phyloP scores from a whole-genome alignment of 441 rosid genomes.

The Eugenia klotzschiana region DNA sequence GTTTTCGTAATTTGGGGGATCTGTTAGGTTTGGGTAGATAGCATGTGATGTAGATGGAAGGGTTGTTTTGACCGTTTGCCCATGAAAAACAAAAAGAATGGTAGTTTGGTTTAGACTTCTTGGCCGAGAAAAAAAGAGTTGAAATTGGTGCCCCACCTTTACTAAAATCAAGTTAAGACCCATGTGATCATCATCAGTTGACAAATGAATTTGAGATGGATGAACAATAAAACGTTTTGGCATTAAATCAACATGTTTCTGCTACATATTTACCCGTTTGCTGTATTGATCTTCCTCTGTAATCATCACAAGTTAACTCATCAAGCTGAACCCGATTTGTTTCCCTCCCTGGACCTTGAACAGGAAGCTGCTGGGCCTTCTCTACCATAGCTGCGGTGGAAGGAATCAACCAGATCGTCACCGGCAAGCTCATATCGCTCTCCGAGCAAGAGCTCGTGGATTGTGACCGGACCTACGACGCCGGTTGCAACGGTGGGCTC shows the following conservation, averaged over 20 bases:
- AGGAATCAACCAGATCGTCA: constrained; percentile 56
- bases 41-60: neutral
- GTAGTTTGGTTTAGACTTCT: neutral
- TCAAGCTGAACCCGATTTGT: neutral
- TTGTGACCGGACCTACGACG: constrained; percentile 40
- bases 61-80: neutral
- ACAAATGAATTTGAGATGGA: neutral
- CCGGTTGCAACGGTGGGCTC: constrained; percentile 62
- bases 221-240: neutral
- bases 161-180: neutral
- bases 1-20: neutral
- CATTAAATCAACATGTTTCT: neutral
- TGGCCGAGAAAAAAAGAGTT: neutral
- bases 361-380: constrained; percentile 84
- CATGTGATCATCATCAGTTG: neutral
- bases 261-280: neutral
- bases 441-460: constrained; percentile 66
- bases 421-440: constrained; percentile 39
- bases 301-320: too few species aligned
- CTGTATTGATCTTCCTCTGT: neutral
- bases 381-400: constrained; percentile 54
- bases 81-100: neutral
- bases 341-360: neutral
- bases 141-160: neutral
- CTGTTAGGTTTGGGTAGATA: neutral